Evolutionary conservation across 116 monocot genomes (phyloP).

Genomic region (Phalaenopsis hybrid): DNA sequence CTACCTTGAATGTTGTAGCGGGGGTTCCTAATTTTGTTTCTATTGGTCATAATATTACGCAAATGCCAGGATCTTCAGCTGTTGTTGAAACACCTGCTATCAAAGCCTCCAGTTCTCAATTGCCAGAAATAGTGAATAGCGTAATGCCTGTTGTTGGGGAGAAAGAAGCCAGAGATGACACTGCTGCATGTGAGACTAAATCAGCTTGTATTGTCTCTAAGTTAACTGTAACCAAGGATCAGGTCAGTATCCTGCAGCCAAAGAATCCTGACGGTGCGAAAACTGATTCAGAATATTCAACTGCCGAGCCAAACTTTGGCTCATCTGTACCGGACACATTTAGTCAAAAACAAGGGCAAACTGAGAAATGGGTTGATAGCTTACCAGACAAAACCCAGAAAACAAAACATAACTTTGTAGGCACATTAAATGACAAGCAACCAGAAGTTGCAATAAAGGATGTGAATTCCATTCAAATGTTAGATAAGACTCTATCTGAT

Average conservation of each 20-base stretch:
- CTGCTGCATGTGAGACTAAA: conserved; percentile 2
- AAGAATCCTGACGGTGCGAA: conserved; percentile 13
- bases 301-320: conserved; percentile 3
- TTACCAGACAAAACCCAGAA: conserved; percentile 1
- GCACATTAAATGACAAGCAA: background rate
- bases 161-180: conserved; percentile 6
- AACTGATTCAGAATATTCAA: conserved; percentile 6
- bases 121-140: conserved; percentile 7
- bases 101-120: conserved; percentile 10
- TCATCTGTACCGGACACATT: conserved; percentile 3
- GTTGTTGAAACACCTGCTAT: conserved; percentile 7
- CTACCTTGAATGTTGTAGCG: conserved; percentile 11
- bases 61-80: conserved; percentile 14
- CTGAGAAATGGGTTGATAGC: conserved; percentile 4
- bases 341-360: background rate
- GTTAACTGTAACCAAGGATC: background rate
- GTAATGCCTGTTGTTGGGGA: conserved; percentile 4
- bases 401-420: background rate
- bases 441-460: background rate
- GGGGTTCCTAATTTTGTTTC: background rate
- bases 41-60: conserved; percentile 7
- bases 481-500: background rate
- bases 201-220: conserved; percentile 9
- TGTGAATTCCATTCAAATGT: conserved; percentile 6
- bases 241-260: background rate